phyloP scores from a whole-genome alignment of 345 rosid genomes.

The Eucalyptus erythrocorys region DNA sequence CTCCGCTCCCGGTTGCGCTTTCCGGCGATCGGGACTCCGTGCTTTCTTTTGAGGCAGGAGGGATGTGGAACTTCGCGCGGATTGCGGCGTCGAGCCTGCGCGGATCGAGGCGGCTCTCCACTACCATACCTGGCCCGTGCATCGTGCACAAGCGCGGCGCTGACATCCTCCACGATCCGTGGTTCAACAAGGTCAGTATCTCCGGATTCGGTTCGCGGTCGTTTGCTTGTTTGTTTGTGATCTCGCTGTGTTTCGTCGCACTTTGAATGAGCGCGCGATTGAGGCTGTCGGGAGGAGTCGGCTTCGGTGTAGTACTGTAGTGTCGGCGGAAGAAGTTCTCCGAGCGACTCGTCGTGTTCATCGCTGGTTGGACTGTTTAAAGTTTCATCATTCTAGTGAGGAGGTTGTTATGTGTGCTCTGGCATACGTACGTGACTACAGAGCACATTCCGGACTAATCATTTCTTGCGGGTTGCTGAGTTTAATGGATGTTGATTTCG shows the following conservation, averaged over 20 bases:
- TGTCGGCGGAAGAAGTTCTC: background rate
- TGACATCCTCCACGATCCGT: slow-evolving; percentile 98
- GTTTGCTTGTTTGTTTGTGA: background rate
- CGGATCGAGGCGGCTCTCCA: slow-evolving; percentile 57
- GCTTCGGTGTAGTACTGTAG: background rate
- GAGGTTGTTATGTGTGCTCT: background rate
- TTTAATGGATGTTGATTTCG: background rate
- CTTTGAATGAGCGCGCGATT: background rate
- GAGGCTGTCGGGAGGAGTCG: background rate
- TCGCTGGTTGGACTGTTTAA: background rate
- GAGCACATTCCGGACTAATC: background rate
- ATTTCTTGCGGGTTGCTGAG: background rate
- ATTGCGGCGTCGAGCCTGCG: slow-evolving; percentile 22
- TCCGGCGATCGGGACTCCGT: background rate
- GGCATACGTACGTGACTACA: background rate
- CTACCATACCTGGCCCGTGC: slow-evolving; percentile 87
- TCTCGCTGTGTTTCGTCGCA: background rate
- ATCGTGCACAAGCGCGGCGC: slow-evolving; percentile 96
- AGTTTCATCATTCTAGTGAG: background rate
- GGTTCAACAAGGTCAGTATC: slow-evolving; percentile 79
- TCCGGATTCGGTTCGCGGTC: background rate
- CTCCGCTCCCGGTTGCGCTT: background rate
- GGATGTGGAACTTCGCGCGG: slow-evolving; percentile 58
- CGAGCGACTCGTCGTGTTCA: background rate
- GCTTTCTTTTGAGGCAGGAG: background rate